phyloP scores from a whole-genome alignment of 352 stramenopile species.

The Chloridella minuta region DNA sequence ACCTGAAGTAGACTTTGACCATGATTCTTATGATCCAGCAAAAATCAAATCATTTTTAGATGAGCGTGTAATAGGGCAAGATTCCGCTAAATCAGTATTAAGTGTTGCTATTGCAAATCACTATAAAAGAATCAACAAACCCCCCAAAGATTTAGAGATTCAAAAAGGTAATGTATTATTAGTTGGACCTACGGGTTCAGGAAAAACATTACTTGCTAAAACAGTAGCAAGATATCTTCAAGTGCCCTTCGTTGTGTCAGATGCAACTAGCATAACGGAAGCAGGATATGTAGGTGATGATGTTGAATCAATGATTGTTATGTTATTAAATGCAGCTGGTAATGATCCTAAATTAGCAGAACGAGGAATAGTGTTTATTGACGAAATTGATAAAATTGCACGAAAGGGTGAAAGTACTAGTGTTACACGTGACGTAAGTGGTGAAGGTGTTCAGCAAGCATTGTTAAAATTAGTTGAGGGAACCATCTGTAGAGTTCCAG shows the following conservation, averaged over 20 bases:
- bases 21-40: no score
- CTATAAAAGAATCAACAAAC: no score
- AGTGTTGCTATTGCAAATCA: no score
- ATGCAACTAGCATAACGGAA: slow-evolving; percentile 83
- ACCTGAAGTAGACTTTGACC: no score
- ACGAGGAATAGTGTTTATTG: slow-evolving; percentile 84
- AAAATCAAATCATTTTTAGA: no score
- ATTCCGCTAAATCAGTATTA: no score
- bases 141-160: no score
- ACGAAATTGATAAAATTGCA: slow-evolving; percentile 86
- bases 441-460: slow-evolving; percentile 87
- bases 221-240: slow-evolving; percentile 68
- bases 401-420: slow-evolving; percentile 38
- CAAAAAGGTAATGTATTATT: no score
- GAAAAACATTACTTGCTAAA: slow-evolving; percentile 87
- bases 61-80: no score
- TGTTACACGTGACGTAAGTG: slow-evolving; percentile 79
- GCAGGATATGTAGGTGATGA: slow-evolving; percentile 91
- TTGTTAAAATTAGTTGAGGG: slow-evolving; percentile 95
- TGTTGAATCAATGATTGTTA: slow-evolving; percentile 84
- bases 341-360: slow-evolving; percentile 71
- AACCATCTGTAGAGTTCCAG: slow-evolving; percentile 79
- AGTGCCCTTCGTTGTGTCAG: slow-evolving; percentile 75
- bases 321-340: slow-evolving; percentile 74
- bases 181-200: slow-evolving; percentile 54